Conservation (phyloP, 768 basidiomycete species). For the Tylopilus subfusipes region DNA sequence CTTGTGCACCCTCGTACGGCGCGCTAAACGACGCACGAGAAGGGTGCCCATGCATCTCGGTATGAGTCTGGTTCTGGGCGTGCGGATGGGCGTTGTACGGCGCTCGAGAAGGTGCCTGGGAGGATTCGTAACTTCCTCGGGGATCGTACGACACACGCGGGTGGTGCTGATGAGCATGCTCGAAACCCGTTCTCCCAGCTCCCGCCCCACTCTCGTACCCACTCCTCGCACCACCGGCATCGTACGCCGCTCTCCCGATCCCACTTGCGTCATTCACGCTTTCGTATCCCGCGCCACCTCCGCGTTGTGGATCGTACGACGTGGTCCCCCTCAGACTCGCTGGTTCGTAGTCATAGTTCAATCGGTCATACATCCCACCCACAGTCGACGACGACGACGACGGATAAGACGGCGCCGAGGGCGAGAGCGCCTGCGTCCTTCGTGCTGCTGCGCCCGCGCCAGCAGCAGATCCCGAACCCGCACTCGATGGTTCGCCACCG, state of each 20-base stretch:
- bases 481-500: slow-evolving; percentile 12
- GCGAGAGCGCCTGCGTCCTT: slow-evolving; percentile 16
- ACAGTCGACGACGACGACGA: slow-evolving; percentile 17
- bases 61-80: slow-evolving; percentile 16
- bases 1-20: slow-evolving; percentile 26
- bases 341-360: slow-evolving; percentile 21
- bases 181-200: slow-evolving; percentile 17
- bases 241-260: slow-evolving; percentile 21
- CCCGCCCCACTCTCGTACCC: slow-evolving; percentile 21
- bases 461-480: slow-evolving; percentile 4
- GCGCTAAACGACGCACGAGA: slow-evolving; percentile 19
- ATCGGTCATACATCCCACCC: slow-evolving; percentile 21
- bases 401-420: slow-evolving; percentile 16
- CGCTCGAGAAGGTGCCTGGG: slow-evolving; percentile 20
- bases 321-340: slow-evolving; percentile 13
- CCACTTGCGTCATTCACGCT: slow-evolving; percentile 9
- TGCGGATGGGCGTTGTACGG: slow-evolving; percentile 17
- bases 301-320: slow-evolving; percentile 23
- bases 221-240: slow-evolving; percentile 10
- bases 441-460: slow-evolving; percentile 3
- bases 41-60: slow-evolving; percentile 19
- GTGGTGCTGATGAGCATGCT: slow-evolving; percentile 28
- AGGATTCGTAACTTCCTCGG: slow-evolving; percentile 23
- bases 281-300: slow-evolving; percentile 15
- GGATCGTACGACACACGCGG: slow-evolving; percentile 28